phyloP scores from a whole-genome alignment of 495 filamentous ascomycete genomes.

The Pseudevernia furfuracea region DNA sequence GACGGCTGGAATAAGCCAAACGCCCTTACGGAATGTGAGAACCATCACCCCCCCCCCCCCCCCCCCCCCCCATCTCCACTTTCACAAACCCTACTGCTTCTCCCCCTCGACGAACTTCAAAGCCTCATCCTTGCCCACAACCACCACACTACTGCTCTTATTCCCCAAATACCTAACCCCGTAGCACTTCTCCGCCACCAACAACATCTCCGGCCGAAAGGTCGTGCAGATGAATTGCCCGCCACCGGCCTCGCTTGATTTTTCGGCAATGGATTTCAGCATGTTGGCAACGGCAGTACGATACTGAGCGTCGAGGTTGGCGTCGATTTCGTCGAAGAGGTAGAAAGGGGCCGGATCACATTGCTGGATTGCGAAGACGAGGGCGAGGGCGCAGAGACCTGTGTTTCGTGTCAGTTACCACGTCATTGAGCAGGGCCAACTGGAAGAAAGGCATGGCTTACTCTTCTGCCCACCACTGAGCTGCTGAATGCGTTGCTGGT shows the following conservation, averaged over 20 bases:
- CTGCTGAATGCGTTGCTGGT: constrained; percentile 96
- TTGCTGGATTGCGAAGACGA: constrained; percentile 98
- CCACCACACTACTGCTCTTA: constrained; percentile 87
- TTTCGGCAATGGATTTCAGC: constrained; percentile 62
- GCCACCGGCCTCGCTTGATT: constrained; percentile 32
- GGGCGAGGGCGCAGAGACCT: constrained; percentile 89
- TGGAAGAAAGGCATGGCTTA: constrained; percentile 36
- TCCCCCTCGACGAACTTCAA: constrained; percentile 88
- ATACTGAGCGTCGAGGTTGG: constrained; percentile 96
- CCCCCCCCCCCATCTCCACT: background rate
- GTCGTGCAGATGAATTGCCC: constrained; percentile 85
- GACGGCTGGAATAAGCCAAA: background rate
- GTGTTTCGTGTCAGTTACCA: constrained; percentile 12
- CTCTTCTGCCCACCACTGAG: constrained; percentile 97
- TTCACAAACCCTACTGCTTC: constrained; percentile 28
- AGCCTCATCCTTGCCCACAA: constrained; percentile 78
- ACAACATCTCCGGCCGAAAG: constrained; percentile 93
- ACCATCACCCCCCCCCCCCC: background rate
- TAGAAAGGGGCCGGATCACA: constrained; percentile 97
- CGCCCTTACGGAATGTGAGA: background rate
- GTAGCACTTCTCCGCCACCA: constrained; percentile 95
- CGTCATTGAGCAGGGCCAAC: no score
- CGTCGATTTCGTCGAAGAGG: constrained; percentile 98
- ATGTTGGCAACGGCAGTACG: constrained; percentile 87
- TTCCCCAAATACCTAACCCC: constrained; percentile 80